These are phyloP conservation scores for Cladosporium sp. DNA, from an alignment of 2,329 filamentous ascomycete genomes.

Conservation along the genomic window DNA sequence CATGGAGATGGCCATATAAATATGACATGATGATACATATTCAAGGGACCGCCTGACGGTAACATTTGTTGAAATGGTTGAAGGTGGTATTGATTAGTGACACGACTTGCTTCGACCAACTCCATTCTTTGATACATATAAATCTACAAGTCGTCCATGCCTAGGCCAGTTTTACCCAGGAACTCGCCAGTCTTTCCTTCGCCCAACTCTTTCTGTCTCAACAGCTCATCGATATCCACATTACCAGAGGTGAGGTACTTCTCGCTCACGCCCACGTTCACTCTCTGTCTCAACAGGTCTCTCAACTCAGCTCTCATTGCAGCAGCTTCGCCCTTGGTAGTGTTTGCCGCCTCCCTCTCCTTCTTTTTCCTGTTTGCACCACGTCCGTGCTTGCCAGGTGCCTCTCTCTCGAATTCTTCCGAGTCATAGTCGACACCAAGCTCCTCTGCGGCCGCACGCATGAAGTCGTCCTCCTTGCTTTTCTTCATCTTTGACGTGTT, in stretches of 20 bases:
- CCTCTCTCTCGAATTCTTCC: constrained; percentile 72
- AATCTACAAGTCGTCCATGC: constrained; percentile 33
- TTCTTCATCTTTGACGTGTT: constrained; percentile 84
- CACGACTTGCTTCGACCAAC: not conserved
- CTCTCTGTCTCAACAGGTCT: constrained; percentile 66
- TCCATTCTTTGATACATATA: not conserved
- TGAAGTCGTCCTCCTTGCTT: constrained; percentile 78
- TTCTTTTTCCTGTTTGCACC: constrained; percentile 73
- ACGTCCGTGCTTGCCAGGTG: constrained; percentile 58
- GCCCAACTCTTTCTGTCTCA: constrained; percentile 45
- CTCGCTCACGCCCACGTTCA: constrained; percentile 87
- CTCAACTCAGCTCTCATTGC: constrained; percentile 71
- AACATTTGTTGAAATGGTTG: not conserved
- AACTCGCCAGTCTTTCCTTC: constrained; percentile 67
- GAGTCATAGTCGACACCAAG: constrained; percentile 91
- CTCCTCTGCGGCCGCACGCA: constrained; percentile 82
- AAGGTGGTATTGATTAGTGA: no score
- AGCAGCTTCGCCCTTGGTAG: constrained; percentile 73
- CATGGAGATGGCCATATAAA: not conserved
- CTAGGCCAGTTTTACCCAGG: constrained; percentile 57
- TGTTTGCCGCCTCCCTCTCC: constrained; percentile 65
- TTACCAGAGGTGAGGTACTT: constrained; percentile 78
- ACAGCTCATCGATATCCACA: constrained; percentile 75
- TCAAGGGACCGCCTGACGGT: not conserved
- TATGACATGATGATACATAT: not conserved